phyloP scores from a whole-genome alignment of 768 basidiomycete species.

The Naematelia aurantialba region DNA sequence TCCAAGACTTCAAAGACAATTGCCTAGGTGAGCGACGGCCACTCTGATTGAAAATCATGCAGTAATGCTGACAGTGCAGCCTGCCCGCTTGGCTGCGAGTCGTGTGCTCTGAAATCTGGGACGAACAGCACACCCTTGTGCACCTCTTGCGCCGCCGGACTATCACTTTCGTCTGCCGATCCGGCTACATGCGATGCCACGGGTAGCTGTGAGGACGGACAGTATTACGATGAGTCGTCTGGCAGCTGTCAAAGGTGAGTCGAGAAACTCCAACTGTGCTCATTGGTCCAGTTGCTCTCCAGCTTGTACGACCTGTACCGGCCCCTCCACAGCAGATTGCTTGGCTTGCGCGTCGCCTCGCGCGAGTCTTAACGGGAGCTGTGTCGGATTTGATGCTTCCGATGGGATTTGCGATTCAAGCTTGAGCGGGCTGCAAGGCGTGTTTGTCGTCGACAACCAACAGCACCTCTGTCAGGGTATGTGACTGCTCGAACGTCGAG shows the following conservation, averaged over 20 bases:
- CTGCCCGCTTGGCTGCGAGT: slow-evolving; percentile 42
- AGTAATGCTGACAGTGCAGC: slow-evolving; percentile 18
- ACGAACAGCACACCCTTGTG: slow-evolving; percentile 25
- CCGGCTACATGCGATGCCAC: slow-evolving; percentile 26
- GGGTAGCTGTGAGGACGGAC: slow-evolving; percentile 31
- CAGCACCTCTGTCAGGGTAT: slow-evolving; percentile 43
- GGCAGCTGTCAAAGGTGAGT: slow-evolving; percentile 37
- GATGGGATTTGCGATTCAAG: slow-evolving; percentile 42
- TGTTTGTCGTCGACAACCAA: slow-evolving; percentile 37
- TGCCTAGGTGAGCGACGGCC: slow-evolving; percentile 28
- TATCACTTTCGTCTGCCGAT: slow-evolving; percentile 17
- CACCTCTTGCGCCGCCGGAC: slow-evolving; percentile 17
- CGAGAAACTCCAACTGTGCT: neutral
- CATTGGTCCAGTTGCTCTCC: slow-evolving; percentile 43
- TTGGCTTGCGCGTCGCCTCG: slow-evolving; percentile 42
- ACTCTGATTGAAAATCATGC: neutral
- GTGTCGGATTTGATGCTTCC: slow-evolving; percentile 36
- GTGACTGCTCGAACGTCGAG: slow-evolving; percentile 4
- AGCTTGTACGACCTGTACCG: slow-evolving; percentile 45
- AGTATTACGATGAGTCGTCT: slow-evolving; percentile 32
- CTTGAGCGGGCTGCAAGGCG: slow-evolving; percentile 29
- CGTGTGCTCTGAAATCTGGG: slow-evolving; percentile 25
- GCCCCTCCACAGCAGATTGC: slow-evolving; percentile 39
- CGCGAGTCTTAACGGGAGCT: slow-evolving; percentile 37
- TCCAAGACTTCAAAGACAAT: slow-evolving; percentile 22